phyloP scores from a whole-genome alignment of 352 stramenopile genomes.

The Plasmopara viticola region DNA sequence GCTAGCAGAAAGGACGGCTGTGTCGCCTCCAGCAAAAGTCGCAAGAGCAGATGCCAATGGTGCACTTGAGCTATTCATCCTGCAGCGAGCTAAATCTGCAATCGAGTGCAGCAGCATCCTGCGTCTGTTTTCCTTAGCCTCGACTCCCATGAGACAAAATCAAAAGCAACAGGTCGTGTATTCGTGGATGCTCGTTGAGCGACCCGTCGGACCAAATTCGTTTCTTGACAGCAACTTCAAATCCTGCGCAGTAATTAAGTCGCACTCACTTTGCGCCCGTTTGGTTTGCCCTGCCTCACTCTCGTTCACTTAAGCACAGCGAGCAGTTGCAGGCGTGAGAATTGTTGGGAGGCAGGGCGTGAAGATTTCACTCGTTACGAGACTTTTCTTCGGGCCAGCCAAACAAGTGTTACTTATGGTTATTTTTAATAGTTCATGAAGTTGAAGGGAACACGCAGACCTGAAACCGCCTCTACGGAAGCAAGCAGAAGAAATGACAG shows the following conservation, averaged over 20 bases:
- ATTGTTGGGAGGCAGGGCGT: conserved; percentile 19
- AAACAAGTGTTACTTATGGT: conserved; percentile 25
- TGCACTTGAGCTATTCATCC: conserved; percentile 6
- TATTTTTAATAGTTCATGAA: conserved; percentile 24
- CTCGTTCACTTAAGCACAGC: conserved; percentile 5
- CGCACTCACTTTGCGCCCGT: not conserved
- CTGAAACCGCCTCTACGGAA: conserved; percentile 10
- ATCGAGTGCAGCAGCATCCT: conserved; percentile 34
- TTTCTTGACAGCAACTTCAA: conserved; percentile 14
- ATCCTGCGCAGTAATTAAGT: not conserved
- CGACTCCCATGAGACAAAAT: conserved; percentile 28
- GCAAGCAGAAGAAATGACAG: not conserved
- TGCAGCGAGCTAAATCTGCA: conserved; percentile 26
- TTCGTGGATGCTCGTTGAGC: conserved; percentile 18
- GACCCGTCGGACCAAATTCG: conserved; percentile 17
- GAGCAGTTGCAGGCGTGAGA: conserved; percentile 11
- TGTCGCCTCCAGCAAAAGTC: conserved; percentile 13
- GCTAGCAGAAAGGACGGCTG: conserved; percentile 21
- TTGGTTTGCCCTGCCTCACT: conserved; percentile 6
- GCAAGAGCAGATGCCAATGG: conserved; percentile 3
- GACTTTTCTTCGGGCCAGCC: conserved; percentile 3
- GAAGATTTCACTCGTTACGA: conserved; percentile 24
- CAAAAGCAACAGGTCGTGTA: conserved; percentile 4
- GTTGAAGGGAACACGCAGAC: conserved; percentile 3
- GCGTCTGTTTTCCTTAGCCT: conserved; percentile 30